Percentiles rank a stretch among this genome's conserved stretches.
phyloP scores from a whole-genome alignment of 164 flowering plant genomes.

The Kalanchoe fedtschenkoi region DNA sequence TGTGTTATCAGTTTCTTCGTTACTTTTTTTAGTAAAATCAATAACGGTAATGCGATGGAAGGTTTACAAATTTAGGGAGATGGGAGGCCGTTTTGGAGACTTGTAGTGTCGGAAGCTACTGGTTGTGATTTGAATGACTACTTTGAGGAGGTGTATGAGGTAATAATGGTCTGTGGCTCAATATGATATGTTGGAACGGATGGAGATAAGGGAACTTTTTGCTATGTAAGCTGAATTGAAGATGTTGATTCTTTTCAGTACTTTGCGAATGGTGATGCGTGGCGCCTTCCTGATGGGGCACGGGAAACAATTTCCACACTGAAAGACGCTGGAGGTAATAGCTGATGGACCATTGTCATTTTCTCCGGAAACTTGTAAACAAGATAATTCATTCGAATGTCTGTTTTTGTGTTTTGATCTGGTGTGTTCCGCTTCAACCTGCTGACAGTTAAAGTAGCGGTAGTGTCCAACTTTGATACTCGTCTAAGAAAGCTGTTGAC shows the following conservation, averaged over 20 bases:
- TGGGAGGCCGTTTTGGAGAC: conserved; percentile 88
- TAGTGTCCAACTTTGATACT: conserved; percentile 89
- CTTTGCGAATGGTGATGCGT: conserved; percentile 78
- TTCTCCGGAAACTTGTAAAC: not conserved
- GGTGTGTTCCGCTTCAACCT: conserved; percentile 9
- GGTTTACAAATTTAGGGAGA: conserved; percentile 53
- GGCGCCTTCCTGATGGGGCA: conserved; percentile 81
- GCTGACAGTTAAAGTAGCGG: conserved; percentile 77
- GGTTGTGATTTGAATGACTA: conserved; percentile 53
- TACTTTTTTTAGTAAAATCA: too few species aligned
- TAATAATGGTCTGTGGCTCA: conserved; percentile 15
- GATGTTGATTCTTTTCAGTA: conserved; percentile 35
- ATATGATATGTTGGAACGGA: conserved; percentile 1
- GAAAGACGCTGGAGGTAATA: conserved; percentile 79
- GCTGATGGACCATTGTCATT: conserved; percentile 18
- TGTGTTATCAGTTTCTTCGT: not conserved
- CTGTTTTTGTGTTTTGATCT: conserved; percentile 8
- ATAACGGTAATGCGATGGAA: too few species aligned
- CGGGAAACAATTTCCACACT: conserved; percentile 39
- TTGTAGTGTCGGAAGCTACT: conserved; percentile 91
- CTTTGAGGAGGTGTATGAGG: conserved; percentile 95
- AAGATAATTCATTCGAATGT: not conserved
- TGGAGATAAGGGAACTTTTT: too few species aligned
- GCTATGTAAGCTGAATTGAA: not conserved
- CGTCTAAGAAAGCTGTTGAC: conserved; percentile 82